These are phyloP conservation scores for Rhizopogon rudus DNA, from an alignment of 768 basidiomycete genomes.

Conservation along the genomic window DNA sequence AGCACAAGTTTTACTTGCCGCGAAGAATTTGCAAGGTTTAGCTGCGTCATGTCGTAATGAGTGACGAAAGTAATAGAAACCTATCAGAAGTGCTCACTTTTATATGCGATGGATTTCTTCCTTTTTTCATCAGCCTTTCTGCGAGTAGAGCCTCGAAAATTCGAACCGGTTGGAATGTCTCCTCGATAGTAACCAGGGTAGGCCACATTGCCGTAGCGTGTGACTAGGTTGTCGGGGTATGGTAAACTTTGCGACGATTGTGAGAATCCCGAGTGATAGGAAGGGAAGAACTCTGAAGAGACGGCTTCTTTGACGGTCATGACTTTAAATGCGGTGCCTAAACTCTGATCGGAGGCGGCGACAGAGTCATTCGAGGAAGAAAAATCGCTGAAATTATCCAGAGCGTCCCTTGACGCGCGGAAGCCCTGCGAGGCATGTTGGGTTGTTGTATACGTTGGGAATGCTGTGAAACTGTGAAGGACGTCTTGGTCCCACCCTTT, in stretches of 20 bases:
- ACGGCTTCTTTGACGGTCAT: not conserved
- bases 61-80: not conserved
- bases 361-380: not conserved
- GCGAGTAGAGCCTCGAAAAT: not conserved
- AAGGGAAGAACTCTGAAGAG: not conserved
- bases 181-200: not conserved
- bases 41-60: constrained; percentile 30
- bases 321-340: not conserved
- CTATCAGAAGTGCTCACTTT: constrained; percentile 16
- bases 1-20: constrained; percentile 40
- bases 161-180: not conserved
- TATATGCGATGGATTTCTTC: constrained; percentile 21
- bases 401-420: not conserved
- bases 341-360: not conserved
- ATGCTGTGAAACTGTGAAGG: not conserved
- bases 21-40: constrained; percentile 57
- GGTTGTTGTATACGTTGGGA: not conserved
- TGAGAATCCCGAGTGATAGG: not conserved
- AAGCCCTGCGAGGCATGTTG: no score
- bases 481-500: not conserved
- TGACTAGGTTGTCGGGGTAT: not conserved
- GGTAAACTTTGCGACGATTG: not conserved
- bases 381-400: not conserved
- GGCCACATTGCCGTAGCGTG: not conserved
- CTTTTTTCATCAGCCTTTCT: constrained; percentile 12